phyloP scores from a whole-genome alignment of 2,329 filamentous ascomycete species.

The Pseudocercospora vitis region DNA sequence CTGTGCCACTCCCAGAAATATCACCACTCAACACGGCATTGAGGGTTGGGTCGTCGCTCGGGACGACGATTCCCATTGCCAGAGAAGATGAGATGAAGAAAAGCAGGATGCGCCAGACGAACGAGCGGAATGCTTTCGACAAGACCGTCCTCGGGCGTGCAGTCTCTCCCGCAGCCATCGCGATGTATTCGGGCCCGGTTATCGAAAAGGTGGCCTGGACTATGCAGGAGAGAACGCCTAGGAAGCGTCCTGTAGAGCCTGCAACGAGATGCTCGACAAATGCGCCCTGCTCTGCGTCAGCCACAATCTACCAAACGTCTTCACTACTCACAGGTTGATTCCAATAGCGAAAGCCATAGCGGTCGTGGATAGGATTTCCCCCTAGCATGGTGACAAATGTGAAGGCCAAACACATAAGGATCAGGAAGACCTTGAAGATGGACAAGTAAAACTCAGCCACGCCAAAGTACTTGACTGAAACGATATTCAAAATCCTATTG shows the following conservation, averaged over 20 bases:
- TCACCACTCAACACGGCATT: conserved; percentile 59
- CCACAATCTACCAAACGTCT: neutral
- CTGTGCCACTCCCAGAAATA: conserved; percentile 49
- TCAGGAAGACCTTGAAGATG: conserved; percentile 64
- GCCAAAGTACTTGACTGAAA: conserved; percentile 72
- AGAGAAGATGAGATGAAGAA: conserved; percentile 76
- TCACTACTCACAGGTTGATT: conserved; percentile 32
- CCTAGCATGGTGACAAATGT: conserved; percentile 79
- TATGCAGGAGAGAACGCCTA: conserved; percentile 74
- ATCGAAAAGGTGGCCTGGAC: conserved; percentile 69
- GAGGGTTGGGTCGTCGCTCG: conserved; percentile 65
- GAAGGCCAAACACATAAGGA: conserved; percentile 68
- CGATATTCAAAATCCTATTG: conserved; percentile 59
- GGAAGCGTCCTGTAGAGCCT: conserved; percentile 68
- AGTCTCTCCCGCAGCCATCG: conserved; percentile 66
- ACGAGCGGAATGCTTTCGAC: conserved; percentile 72
- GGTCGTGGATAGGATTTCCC: conserved; percentile 69
- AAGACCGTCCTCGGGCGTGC: conserved; percentile 69
- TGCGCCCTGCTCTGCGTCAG: conserved; percentile 54
- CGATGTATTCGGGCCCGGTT: conserved; percentile 66
- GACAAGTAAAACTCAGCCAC: conserved; percentile 69
- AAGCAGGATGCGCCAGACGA: conserved; percentile 72
- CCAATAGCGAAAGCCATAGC: conserved; percentile 71
- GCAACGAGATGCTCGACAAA: conserved; percentile 58
- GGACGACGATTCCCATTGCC: conserved; percentile 68